Conservation (phyloP, 1,284 basidiomycete genomes). For the Cryptococcus deneoformans region DNA sequence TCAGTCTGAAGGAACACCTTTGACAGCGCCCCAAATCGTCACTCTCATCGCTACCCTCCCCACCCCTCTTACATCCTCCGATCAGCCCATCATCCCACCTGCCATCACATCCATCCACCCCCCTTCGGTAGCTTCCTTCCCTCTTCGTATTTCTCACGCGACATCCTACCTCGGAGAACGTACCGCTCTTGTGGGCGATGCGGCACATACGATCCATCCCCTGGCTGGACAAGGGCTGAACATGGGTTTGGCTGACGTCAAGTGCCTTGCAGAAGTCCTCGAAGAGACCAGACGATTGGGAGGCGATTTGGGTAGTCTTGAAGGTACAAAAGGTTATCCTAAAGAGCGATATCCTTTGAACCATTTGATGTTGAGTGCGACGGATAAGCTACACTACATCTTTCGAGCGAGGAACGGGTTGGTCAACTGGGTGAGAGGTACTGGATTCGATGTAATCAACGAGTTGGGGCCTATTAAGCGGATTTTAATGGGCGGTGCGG, state of each 20-base stretch:
- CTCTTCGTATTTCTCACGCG: conserved; percentile 81
- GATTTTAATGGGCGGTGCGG: conserved; percentile 77
- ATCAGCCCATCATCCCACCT: conserved; percentile 66
- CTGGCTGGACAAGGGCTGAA: conserved; percentile 98
- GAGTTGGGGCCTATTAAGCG: conserved; percentile 79
- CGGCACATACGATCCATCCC: conserved; percentile 93
- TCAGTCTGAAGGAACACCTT: conserved; percentile 24
- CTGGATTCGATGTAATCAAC: conserved; percentile 86
- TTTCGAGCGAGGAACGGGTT: conserved; percentile 66
- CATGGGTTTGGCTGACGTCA: conserved; percentile 82
- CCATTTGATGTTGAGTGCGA: conserved; percentile 74
- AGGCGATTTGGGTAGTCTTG: conserved; percentile 80
- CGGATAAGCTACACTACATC: conserved; percentile 85
- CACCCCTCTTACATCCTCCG: conserved; percentile 49
- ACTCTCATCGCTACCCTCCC: conserved; percentile 42
- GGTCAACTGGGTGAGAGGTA: conserved; percentile 78
- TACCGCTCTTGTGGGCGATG: conserved; percentile 90
- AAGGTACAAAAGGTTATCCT: conserved; percentile 70
- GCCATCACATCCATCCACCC: conserved; percentile 68
- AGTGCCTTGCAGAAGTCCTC: conserved; percentile 65
- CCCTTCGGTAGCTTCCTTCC: conserved; percentile 84
- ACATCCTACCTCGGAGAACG: conserved; percentile 77
- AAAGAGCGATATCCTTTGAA: conserved; percentile 79
- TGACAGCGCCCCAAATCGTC: conserved; percentile 21
- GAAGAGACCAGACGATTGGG: conserved; percentile 59